Conservation (phyloP, 352 stramenopile species). For the Phytophthora pseudosyringae region DNA sequence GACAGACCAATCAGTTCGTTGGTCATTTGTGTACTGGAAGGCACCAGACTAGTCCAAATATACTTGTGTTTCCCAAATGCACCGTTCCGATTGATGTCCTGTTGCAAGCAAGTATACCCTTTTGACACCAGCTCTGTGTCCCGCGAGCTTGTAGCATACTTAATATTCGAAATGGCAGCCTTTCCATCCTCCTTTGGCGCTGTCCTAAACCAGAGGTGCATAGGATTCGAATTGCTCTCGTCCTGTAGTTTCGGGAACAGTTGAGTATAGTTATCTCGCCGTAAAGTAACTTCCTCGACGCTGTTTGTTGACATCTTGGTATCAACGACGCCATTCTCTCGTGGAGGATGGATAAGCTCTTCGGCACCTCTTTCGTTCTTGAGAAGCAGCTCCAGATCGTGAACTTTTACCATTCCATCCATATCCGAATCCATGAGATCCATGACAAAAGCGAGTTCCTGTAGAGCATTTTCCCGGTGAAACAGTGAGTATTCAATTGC, state of each 20-base stretch:
- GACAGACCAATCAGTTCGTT: conserved; percentile 75
- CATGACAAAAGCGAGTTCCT: conserved; percentile 76
- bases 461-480: background rate
- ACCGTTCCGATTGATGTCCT: conserved; percentile 69
- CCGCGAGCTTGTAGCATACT: conserved; percentile 60
- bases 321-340: conserved; percentile 64
- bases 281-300: conserved; percentile 60
- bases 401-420: conserved; percentile 68
- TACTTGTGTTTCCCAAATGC: conserved; percentile 80
- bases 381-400: conserved; percentile 75
- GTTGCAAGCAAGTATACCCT: conserved; percentile 77
- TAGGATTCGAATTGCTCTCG: conserved; percentile 39
- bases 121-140: conserved; percentile 80
- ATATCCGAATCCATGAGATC: conserved; percentile 72
- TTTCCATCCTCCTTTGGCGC: conserved; percentile 66
- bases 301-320: conserved; percentile 68
- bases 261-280: conserved; percentile 66
- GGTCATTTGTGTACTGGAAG: conserved; percentile 47
- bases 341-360: conserved; percentile 55
- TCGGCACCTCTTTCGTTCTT: conserved; percentile 66
- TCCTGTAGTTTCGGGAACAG: conserved; percentile 64
- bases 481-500: background rate
- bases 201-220: conserved; percentile 73
- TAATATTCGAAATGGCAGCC: conserved; percentile 69
- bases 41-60: conserved; percentile 73